Evolutionary conservation across 345 rosid genomes (phyloP), one percentile per base, ranked within the genome.

Genomic region (Theobroma cacao): DNA sequence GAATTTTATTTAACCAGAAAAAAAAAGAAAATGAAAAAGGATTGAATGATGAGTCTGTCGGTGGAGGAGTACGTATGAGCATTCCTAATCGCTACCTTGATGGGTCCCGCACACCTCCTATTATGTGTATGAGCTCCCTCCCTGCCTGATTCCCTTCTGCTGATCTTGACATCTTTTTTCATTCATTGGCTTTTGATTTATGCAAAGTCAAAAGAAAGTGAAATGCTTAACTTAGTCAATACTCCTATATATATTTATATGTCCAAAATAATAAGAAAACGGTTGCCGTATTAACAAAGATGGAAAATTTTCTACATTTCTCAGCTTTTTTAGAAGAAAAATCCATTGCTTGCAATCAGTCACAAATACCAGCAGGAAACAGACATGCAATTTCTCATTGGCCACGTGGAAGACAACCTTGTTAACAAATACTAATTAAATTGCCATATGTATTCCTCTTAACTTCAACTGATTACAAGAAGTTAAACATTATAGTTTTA

Each of bases 181-280:
- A 6, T 50, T 28, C 34, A 53, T 73, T 52, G 77, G 66, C 77
- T 38, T 40, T 13, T 18, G 28, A 63, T n/a, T 38, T 36, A 8
- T 62, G n/a, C 43, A 33, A 60, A 70, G 83, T 80, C 80, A 79
- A 56, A 76, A 20, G 41, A 34, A 62, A 70, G 68, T 43, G 40
- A 41, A 34, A 10, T 52, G 36, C 65, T 1, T 31, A 13, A 30
- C 36, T 28, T 10, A 28, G 14, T 59, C 64, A 59, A 28, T 59
- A 10, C 33, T 58, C 30, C 0, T 7, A 9, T 9, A 8, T 55
- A 22, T 55, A 53, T 20, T 3, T 50, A 50, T 13, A 13, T 45
- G 12, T 41, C n/a, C n/a, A n/a, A 45, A 43, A 1, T 0, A 50
- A 50, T 8, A n/a, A n/a, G 3, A 24, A 58, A 58, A 58, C 3